These are phyloP conservation scores for Stipa capillata DNA, from an alignment of 176 grass and related monocot species.

Conservation along the genomic window DNA sequence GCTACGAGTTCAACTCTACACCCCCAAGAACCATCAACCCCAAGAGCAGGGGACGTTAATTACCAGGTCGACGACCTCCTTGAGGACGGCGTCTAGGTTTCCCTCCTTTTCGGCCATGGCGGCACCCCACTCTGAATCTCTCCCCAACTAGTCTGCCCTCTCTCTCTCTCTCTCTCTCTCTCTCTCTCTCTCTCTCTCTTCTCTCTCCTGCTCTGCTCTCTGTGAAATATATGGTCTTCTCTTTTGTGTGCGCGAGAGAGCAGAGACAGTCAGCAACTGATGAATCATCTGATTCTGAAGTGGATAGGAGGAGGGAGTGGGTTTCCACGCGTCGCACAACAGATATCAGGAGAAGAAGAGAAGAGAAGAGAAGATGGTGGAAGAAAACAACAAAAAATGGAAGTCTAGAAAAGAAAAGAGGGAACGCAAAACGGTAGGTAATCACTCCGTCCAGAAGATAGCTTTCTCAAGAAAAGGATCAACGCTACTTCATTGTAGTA, in stretches of 20 bases:
- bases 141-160: background rate
- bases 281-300: background rate
- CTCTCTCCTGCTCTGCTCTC: background rate
- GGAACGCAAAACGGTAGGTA: too few relatives aligned
- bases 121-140: background rate
- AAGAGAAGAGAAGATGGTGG: too few relatives aligned
- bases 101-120: slow-evolving; percentile 44
- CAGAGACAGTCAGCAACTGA: background rate
- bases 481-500: background rate
- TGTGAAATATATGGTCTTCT: background rate
- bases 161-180: too few relatives aligned
- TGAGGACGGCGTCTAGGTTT: slow-evolving; percentile 48
- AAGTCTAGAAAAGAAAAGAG: too few relatives aligned
- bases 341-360: background rate
- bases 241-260: background rate
- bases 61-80: slow-evolving; percentile 60
- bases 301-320: background rate
- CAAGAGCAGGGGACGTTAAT: background rate
- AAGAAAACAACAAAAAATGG: background rate
- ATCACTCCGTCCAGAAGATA: too few relatives aligned
- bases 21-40: background rate
- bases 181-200: too few relatives aligned
- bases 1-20: background rate
- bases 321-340: slow-evolving; percentile 17
- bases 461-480: background rate